Percentiles rank a stretch among this genome's conserved stretches.
Evolutionary conservation across 2,329 filamentous ascomycete genomes (phyloP).

Genomic region (Sporothrix variecibatus): DNA sequence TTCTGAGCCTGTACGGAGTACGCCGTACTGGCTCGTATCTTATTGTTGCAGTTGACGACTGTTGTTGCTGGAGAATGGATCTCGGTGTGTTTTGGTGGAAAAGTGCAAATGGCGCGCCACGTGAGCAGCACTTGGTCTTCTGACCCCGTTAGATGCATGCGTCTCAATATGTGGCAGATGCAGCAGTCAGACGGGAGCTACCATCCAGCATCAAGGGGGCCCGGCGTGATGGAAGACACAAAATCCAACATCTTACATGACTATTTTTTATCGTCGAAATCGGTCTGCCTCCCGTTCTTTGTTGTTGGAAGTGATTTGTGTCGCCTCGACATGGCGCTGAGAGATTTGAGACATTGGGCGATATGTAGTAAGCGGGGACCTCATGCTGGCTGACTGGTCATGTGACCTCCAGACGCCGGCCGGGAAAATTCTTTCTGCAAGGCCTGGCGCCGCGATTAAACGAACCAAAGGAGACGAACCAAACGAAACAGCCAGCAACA

Average conservation of each 20-base stretch:
- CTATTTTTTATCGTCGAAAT: neutral
- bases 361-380: constrained; percentile 16
- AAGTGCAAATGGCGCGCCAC: too few relatives aligned
- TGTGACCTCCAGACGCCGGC: neutral
- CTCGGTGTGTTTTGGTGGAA: neutral
- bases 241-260: neutral
- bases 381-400: neutral
- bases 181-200: neutral
- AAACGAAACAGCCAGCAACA: neutral
- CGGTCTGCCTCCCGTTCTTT: neutral
- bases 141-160: constrained; percentile 3
- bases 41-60: constrained; percentile 3
- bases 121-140: neutral
- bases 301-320: too few relatives aligned
- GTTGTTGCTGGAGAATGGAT: neutral
- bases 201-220: neutral
- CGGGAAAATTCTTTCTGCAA: constrained; percentile 5
- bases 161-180: neutral
- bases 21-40: neutral
- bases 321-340: neutral
- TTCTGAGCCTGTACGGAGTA: neutral
- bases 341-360: neutral
- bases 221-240: neutral
- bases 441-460: neutral
- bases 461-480: neutral